A percentile compares a stretch with the other conserved stretches of the same genome.
phyloP scores from a whole-genome alignment of 2,329 filamentous ascomycete genomes.

The Alternaria consortialis region DNA sequence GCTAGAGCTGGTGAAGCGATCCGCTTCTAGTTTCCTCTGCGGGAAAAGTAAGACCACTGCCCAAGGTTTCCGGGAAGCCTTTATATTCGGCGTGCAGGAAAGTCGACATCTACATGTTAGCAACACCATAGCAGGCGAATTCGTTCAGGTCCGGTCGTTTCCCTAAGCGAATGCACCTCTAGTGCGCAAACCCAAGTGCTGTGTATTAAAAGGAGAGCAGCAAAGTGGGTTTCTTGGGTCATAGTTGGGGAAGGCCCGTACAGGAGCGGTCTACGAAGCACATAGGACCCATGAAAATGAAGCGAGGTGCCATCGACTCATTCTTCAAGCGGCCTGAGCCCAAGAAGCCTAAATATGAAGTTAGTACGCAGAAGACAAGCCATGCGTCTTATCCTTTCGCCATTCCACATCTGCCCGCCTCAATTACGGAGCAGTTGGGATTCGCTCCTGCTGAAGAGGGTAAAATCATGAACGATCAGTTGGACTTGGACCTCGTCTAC shows the following conservation, averaged over 20 bases:
- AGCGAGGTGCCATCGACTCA: conserved; percentile 72
- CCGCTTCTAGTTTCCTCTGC: background rate
- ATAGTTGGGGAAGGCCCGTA: background rate
- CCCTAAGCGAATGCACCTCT: background rate
- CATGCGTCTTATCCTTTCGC: conserved; percentile 64
- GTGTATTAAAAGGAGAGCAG: background rate
- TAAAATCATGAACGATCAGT: conserved; percentile 69
- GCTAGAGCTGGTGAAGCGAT: background rate
- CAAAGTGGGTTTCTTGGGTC: background rate
- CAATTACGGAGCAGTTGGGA: conserved; percentile 54
- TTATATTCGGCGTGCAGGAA: background rate
- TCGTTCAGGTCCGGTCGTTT: background rate
- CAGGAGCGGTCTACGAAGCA: background rate
- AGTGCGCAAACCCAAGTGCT: background rate
- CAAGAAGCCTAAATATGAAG: conserved; percentile 53
- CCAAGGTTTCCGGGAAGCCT: background rate
- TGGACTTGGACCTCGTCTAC: conserved; percentile 76
- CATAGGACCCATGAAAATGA: conserved; percentile 25
- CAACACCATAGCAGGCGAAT: background rate
- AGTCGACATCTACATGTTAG: background rate
- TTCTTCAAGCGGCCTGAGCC: conserved; percentile 67
- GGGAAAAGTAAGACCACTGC: background rate
- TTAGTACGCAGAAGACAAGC: conserved; percentile 41
- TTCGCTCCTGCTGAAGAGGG: conserved; percentile 62
- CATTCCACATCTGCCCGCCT: conserved; percentile 58